phyloP scores from a whole-genome alignment of 2,329 filamentous ascomycete species.

The Cladosporium austrohemisphaericum region DNA sequence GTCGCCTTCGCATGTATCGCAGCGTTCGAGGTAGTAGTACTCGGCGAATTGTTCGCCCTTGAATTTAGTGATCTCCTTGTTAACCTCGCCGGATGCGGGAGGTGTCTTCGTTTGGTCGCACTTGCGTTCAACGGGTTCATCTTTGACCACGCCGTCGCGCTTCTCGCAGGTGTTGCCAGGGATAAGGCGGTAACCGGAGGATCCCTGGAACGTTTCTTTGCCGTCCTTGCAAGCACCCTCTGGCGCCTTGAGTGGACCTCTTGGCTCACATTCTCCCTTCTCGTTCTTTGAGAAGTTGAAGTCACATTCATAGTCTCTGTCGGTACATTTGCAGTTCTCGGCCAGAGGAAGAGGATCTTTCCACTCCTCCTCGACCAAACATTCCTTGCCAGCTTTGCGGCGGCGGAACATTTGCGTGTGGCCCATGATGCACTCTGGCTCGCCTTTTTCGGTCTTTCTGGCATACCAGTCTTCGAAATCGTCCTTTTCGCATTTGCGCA shows the following conservation, averaged over 20 bases:
- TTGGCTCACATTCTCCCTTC: constrained; percentile 64
- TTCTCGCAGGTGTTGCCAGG: constrained; percentile 56
- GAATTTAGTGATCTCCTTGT: constrained; percentile 59
- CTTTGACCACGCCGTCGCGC: constrained; percentile 39
- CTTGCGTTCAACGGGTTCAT: constrained; percentile 61
- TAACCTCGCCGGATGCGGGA: constrained; percentile 65
- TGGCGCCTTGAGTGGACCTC: constrained; percentile 61
- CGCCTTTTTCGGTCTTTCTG: constrained; percentile 71
- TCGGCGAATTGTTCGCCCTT: constrained; percentile 53
- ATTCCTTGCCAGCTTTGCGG: constrained; percentile 82
- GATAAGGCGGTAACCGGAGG: constrained; percentile 88
- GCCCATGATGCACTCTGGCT: constrained; percentile 90
- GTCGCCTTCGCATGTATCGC: constrained; percentile 49
- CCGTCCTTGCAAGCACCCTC: constrained; percentile 69
- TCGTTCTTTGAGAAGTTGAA: constrained; percentile 70
- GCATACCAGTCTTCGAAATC: constrained; percentile 91
- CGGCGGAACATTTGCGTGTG: constrained; percentile 84
- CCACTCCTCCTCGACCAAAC: constrained; percentile 84
- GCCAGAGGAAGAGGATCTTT: constrained; percentile 68
- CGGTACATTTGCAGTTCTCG: constrained; percentile 75
- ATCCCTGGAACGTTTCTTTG: constrained; percentile 73
- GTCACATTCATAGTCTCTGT: constrained; percentile 90
- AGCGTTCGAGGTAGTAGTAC: constrained; percentile 75
- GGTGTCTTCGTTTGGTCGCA: constrained; percentile 61
- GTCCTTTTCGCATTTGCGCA: constrained; percentile 68